These are phyloP conservation scores for Chlamydomonas sp. DNA, from an alignment of 139 green algal species.

Conservation along the genomic window DNA sequence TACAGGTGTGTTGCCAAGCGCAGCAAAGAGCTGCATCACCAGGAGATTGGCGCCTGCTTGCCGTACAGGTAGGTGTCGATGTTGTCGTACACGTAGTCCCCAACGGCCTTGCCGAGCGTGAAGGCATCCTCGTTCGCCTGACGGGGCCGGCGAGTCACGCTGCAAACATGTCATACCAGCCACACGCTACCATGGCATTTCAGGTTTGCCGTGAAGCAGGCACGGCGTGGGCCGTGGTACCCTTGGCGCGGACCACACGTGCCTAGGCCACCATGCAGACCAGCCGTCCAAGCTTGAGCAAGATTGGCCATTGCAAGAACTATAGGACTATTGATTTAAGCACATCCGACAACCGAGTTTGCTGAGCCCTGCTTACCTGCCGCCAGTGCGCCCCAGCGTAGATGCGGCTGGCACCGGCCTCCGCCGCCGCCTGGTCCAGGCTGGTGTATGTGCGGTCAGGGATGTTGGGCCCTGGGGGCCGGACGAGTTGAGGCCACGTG, in stretches of 20 bases:
- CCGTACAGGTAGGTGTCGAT: not conserved
- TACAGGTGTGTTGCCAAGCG: no score
- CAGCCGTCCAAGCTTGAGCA: no score
- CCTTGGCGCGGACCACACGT: no score
- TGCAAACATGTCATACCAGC: not conserved
- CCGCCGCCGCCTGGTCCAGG: not conserved
- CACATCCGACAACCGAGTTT: no score
- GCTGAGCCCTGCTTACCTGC: not conserved
- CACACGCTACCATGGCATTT: not conserved
- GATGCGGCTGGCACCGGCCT: not conserved
- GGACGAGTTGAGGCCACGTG: no score
- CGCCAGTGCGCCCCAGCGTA: not conserved
- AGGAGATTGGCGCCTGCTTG: not conserved
- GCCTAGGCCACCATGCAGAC: no score
- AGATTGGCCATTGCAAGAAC: no score
- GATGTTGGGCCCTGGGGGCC: constrained; percentile 5
- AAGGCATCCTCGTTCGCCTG: not conserved
- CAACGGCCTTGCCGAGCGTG: not conserved
- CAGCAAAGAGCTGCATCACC: not conserved
- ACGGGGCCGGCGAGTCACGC: not conserved
- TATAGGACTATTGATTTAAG: no score
- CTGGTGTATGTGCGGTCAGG: not conserved
- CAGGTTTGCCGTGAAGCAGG: not conserved
- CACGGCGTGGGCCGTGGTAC: no score
- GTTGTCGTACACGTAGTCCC: not conserved